Conservation (phyloP, 345 rosid species). For the Syzygium aromaticum region DNA sequence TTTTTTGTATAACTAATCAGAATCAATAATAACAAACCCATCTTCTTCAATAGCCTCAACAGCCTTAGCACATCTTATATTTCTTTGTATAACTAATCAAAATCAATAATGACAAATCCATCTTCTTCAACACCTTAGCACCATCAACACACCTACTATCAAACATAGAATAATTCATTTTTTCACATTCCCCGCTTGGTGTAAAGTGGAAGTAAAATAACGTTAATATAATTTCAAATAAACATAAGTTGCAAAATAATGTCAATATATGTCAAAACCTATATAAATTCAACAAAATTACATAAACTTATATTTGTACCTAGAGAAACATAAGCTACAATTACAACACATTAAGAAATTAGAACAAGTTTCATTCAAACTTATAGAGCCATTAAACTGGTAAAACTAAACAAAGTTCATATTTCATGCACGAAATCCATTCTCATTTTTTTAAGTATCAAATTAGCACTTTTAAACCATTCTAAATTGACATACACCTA, state of each 20-base stretch:
- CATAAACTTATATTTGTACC: background rate
- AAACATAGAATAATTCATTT: no score
- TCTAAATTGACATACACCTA: background rate
- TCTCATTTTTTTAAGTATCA: background rate
- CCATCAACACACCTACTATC: background rate
- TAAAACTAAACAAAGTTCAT: background rate
- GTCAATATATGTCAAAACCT: no score
- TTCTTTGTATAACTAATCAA: background rate
- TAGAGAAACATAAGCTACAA: background rate
- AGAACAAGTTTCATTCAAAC: background rate
- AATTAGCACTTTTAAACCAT: background rate
- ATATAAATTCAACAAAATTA: no score
- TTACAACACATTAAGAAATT: background rate
- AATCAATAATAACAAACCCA: no score
- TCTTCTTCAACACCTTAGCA: background rate
- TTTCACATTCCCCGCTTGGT: background rate
- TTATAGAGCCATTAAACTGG: background rate
- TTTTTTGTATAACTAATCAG: no score
- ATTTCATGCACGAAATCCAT: background rate
- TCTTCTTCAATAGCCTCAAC: no score
- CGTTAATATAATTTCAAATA: background rate
- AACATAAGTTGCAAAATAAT: background rate
- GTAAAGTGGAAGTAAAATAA: background rate
- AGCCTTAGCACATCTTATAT: no score
- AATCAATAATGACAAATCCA: background rate